phyloP scores from a whole-genome alignment of 176 grass and related monocot genomes.

The Oryza rufipogon region DNA sequence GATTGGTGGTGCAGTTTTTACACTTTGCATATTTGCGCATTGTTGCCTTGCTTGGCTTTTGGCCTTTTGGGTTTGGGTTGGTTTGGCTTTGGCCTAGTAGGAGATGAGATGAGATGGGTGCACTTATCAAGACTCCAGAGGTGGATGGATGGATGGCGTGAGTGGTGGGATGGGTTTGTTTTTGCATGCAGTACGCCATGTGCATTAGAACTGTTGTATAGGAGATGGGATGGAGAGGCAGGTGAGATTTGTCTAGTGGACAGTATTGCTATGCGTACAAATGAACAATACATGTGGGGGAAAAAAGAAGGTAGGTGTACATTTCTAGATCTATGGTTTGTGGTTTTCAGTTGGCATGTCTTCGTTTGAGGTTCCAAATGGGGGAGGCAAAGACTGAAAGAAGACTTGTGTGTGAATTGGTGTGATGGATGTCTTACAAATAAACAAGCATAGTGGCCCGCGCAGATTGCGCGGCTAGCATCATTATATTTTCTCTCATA shows the following conservation, averaged over 20 bases:
- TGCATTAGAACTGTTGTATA: constrained; percentile 18
- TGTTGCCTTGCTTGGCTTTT: constrained; percentile 3
- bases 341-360: not conserved
- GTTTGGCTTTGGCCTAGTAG: not conserved
- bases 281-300: not conserved
- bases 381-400: not conserved
- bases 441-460: too few relatives aligned
- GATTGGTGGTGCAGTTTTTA: constrained; percentile 44
- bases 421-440: too few relatives aligned
- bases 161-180: constrained; percentile 1
- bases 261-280: constrained; percentile 25
- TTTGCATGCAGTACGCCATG: constrained; percentile 39
- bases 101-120: not conserved
- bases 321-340: not conserved
- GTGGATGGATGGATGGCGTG: not conserved
- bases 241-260: constrained; percentile 3
- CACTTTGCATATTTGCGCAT: not conserved
- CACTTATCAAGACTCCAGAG: not conserved
- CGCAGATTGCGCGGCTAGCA: too few relatives aligned
- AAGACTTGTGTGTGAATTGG: not conserved
- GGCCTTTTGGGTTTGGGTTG: not conserved
- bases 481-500: too few relatives aligned
- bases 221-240: constrained; percentile 20
- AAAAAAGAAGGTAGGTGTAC: not conserved
- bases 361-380: not conserved